A percentile compares a stretch with the other conserved stretches of the same genome.
Conservation (phyloP, 768 basidiomycete genomes). For the Pisolithus orientalis region DNA sequence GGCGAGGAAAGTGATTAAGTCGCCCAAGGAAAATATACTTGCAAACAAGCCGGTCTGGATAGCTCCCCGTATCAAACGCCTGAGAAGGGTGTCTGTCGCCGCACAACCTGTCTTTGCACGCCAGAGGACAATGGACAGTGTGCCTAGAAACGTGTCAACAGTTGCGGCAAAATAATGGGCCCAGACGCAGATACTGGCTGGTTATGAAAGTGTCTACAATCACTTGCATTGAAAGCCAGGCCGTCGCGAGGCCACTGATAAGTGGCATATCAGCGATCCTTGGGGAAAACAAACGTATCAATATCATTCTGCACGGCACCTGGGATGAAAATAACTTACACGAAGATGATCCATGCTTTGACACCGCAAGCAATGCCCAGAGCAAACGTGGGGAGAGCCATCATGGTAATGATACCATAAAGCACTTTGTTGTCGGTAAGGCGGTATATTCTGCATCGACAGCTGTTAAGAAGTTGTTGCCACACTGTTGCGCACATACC, state of each 20-base stretch:
- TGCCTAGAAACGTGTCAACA: not conserved
- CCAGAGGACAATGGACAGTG: constrained; percentile 27
- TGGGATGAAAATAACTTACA: constrained; percentile 21
- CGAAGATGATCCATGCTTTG: constrained; percentile 35
- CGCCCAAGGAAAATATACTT: constrained; percentile 42
- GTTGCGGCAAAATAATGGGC: not conserved
- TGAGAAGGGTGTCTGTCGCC: constrained; percentile 46
- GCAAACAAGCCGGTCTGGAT: constrained; percentile 48
- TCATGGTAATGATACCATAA: constrained; percentile 25
- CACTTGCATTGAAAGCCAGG: constrained; percentile 42
- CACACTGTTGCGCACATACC: constrained; percentile 20
- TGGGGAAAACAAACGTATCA: not conserved
- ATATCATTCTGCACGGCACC: not conserved
- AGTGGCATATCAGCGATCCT: constrained; percentile 38
- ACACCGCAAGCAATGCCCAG: constrained; percentile 41
- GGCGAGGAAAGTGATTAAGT: constrained; percentile 33
- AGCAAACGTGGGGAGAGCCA: constrained; percentile 33
- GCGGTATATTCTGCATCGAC: not conserved
- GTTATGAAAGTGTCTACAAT: constrained; percentile 37
- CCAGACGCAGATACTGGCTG: constrained; percentile 14
- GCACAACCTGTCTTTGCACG: constrained; percentile 42
- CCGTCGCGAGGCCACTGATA: constrained; percentile 34
- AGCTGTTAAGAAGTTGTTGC: not conserved
- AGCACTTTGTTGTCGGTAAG: constrained; percentile 8
- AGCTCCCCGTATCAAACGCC: constrained; percentile 47